Conservation (phyloP, 169 alveolate species). For the Perkinsus olseni region DNA sequence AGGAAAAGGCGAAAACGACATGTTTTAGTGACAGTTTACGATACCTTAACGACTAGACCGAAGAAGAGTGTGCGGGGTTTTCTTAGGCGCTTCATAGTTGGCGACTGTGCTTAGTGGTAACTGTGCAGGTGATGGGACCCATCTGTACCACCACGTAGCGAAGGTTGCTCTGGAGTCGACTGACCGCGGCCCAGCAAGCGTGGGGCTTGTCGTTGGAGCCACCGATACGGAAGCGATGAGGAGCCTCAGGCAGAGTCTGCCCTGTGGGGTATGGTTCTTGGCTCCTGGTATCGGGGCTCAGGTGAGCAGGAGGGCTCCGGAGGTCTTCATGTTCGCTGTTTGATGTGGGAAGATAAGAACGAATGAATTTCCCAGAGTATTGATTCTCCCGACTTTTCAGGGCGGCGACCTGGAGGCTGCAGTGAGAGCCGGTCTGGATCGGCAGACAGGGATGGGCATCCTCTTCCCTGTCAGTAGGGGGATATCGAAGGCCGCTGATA, state of each 20-base stretch:
- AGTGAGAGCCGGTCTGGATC: conserved; percentile 19
- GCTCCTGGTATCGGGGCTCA: conserved; percentile 56
- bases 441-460: conserved; percentile 37
- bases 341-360: too few relatives aligned
- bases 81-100: too few relatives aligned
- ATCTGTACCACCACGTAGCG: background rate
- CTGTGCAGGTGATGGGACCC: background rate
- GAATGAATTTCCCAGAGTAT: too few relatives aligned
- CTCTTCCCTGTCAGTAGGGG: conserved; percentile 40
- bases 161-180: background rate
- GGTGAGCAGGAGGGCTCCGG: background rate
- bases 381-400: too few relatives aligned
- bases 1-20: too few relatives aligned
- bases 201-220: conserved; percentile 46
- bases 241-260: conserved; percentile 27
- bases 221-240: conserved; percentile 43
- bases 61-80: too few relatives aligned
- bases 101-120: too few relatives aligned
- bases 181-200: background rate
- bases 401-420: conserved; percentile 45
- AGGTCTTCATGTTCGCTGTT: too few relatives aligned
- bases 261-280: conserved; percentile 36
- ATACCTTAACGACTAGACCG: too few relatives aligned
- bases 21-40: too few relatives aligned
- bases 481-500: conserved; percentile 2